Evolutionary conservation across 768 basidiomycete species (phyloP), one percentile per base, ranked within the genome.

Genomic region (Tylopilus rubrobrunneus): DNA sequence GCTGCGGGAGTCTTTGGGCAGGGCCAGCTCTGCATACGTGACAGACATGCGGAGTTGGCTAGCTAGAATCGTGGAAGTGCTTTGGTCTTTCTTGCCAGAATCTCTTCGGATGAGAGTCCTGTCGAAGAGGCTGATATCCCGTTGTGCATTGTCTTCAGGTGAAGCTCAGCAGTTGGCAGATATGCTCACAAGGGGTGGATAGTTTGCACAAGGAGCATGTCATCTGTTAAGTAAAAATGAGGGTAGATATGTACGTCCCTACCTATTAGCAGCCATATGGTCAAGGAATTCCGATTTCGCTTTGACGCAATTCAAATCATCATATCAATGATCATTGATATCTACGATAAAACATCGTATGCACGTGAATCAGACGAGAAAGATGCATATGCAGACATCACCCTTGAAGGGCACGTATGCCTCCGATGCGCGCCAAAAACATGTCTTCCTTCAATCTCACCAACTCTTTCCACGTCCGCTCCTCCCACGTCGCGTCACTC

Each of bases 361-460:
- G n/a, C 33, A 23, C 3, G 17, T 29, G 31, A 31, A 12, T 29
- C 39, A 19, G 39, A 39, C 39, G 1, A 39, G 39, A 34, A 39
- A 8, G 8, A 39, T 15, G 15, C 19, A 19, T 19, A 15, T n/a
- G 9, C n/a, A 19, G 39, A 19, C 39, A 27, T 9, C 53, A 57
- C 12, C 19, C 53, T 23, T 49, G 52, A 37, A 44, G 46, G 8
- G 52, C 44, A 42, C 64, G 63, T 49, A 74, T 49, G 7, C 78
- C 83, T 1, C 91, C 91, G 45, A 91, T 70, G 50, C 92, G 73
- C 21, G 90, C 87, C 86, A 84, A 92, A 67, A 89, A 93, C 88
- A 93, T 87, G 41, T 88, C 85, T 67, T 92, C 89, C 55, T 83
- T 80, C 58, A 94, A 67, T 42, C 76, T 76, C 17, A 83, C 76